phyloP scores from a whole-genome alignment of 2,329 filamentous ascomycete species.

The Sporothrix brunneoviolacea region DNA sequence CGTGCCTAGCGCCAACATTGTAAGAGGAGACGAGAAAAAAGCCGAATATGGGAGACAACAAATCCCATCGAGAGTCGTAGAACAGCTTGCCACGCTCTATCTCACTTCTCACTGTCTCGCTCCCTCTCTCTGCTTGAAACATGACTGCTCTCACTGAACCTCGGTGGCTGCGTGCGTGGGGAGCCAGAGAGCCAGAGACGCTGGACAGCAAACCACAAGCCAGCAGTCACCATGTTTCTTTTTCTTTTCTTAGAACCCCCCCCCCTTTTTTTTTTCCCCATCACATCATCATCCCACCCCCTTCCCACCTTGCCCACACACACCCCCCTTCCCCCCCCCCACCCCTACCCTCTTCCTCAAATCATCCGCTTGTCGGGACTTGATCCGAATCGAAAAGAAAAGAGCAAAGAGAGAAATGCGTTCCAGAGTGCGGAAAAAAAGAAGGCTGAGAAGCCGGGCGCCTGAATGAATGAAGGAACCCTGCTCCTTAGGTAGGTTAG shows the following conservation, averaged over 20 bases:
- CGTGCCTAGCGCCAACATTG: slow-evolving; percentile 6
- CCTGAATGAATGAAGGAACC: no score
- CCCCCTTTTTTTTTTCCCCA: neutral
- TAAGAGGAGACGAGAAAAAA: neutral
- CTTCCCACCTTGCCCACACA: neutral
- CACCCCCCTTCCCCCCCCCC: no score
- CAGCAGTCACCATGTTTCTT: neutral
- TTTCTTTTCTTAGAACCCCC: neutral
- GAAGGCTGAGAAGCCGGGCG: slow-evolving; percentile 1
- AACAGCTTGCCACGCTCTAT: no score
- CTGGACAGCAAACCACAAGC: neutral
- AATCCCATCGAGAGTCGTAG: neutral
- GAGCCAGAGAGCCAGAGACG: neutral
- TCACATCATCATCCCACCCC: neutral
- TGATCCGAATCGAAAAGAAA: slow-evolving; percentile 6
- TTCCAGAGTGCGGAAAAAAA: slow-evolving; percentile 4
- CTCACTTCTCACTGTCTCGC: no score
- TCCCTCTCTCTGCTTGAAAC: neutral
- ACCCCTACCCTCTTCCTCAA: neutral
- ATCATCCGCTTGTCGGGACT: slow-evolving; percentile 7
- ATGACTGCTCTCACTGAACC: neutral
- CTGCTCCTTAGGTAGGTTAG: no score
- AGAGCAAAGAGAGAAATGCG: neutral
- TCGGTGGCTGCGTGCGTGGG: slow-evolving; percentile 1
- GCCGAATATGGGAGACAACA: neutral